Evolutionary conservation across 2,329 filamentous ascomycete genomes (phyloP).

Genomic region (Sclerotinia subarctica): DNA sequence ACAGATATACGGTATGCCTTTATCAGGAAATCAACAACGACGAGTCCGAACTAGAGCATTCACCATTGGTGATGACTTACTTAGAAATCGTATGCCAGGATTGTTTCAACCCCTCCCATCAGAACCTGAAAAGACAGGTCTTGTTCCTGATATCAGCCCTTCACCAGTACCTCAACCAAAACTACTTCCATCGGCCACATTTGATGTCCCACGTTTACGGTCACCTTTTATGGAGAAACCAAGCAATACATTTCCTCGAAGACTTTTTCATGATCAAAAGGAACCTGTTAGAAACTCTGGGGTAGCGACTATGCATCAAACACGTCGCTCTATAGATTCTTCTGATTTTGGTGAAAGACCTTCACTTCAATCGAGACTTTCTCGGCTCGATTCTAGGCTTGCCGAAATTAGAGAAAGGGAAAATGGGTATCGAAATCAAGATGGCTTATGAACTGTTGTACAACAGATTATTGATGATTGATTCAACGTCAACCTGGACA

Average conservation of each 20-base stretch:
- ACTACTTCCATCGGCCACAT: conserved; percentile 38
- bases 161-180: conserved; percentile 30
- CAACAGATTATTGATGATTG: conserved; percentile 1
- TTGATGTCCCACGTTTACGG: conserved; percentile 47
- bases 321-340: conserved; percentile 37
- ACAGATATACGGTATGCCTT: conserved; percentile 34
- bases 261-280: conserved; percentile 44
- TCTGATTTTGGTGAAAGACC: conserved; percentile 36
- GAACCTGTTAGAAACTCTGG: conserved; percentile 43
- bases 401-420: conserved; percentile 35
- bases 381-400: conserved; percentile 33
- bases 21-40: conserved; percentile 27
- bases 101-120: conserved; percentile 26
- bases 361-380: conserved; percentile 32
- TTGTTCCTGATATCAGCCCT: neutral
- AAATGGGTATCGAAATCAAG: conserved; percentile 20
- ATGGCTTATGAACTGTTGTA: neutral
- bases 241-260: conserved; percentile 60
- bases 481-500: neutral
- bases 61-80: conserved; percentile 37
- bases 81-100: conserved; percentile 26
- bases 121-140: conserved; percentile 4
- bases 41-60: conserved; percentile 38
- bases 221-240: conserved; percentile 55
- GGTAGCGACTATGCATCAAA: conserved; percentile 57